Evolutionary conservation across 1,284 basidiomycete genomes (phyloP).

Genomic region (Cutaneotrichosporon mucoides): DNA sequence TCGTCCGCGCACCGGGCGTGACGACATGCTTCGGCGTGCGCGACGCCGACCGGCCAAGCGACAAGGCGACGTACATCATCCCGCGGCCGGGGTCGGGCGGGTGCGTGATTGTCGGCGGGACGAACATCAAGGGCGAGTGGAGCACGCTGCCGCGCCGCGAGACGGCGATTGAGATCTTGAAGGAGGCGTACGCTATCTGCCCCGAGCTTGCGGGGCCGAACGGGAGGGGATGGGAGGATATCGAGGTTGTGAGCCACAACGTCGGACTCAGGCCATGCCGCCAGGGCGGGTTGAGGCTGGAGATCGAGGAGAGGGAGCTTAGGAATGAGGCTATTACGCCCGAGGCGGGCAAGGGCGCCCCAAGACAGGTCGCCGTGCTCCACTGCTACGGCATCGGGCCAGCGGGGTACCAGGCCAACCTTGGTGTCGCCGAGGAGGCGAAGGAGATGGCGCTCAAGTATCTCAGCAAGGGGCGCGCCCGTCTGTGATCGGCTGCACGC

Average conservation of each 20-base stretch:
- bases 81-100: conserved; percentile 45
- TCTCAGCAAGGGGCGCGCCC: conserved; percentile 6
- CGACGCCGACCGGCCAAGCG: conserved; percentile 9
- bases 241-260: conserved; percentile 57
- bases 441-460: conserved; percentile 29
- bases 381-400: conserved; percentile 66
- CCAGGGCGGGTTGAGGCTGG: conserved; percentile 63
- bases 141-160: conserved; percentile 29
- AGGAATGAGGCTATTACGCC: conserved; percentile 57
- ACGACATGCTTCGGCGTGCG: conserved; percentile 20
- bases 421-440: conserved; percentile 46
- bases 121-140: conserved; percentile 36
- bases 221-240: conserved; percentile 36
- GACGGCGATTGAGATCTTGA: conserved; percentile 37
- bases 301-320: conserved; percentile 60
- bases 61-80: conserved; percentile 41
- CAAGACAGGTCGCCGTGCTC: conserved; percentile 54
- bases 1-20: conserved; percentile 62
- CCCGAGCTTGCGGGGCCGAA: conserved; percentile 37
- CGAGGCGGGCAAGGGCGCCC: conserved; percentile 39
- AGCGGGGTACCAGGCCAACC: conserved; percentile 43
- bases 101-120: conserved; percentile 37
- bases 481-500: conserved; percentile 1
- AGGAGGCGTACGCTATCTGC: conserved; percentile 40
- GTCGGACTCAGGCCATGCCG: conserved; percentile 67